A percentile compares a stretch with the other conserved stretches of the same genome.
phyloP scores from a whole-genome alignment of 2,329 filamentous ascomycete species.

The Camillea tinctor region DNA sequence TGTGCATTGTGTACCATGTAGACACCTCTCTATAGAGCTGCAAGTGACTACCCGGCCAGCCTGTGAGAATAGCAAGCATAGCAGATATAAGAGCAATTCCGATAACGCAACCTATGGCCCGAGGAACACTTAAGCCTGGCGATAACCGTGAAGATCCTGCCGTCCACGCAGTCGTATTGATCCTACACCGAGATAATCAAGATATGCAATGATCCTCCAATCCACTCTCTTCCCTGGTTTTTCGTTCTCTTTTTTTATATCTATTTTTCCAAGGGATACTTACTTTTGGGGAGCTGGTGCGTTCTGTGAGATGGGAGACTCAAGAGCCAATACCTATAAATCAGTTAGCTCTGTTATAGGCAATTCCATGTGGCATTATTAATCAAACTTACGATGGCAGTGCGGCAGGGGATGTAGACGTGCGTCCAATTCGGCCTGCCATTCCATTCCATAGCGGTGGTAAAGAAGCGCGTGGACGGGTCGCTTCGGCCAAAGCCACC shows the following conservation, averaged over 20 bases:
- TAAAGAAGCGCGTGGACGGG: constrained; percentile 84
- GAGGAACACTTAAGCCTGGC: background rate
- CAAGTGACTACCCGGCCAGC: background rate
- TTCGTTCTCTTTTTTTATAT: no score
- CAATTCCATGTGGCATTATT: background rate
- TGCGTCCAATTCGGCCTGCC: constrained; percentile 86
- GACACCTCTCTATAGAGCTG: background rate
- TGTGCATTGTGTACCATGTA: background rate
- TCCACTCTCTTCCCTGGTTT: background rate
- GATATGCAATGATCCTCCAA: background rate
- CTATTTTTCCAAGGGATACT: background rate
- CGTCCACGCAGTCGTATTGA: background rate
- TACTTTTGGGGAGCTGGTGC: background rate
- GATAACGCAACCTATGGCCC: background rate
- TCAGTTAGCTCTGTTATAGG: constrained; percentile 4
- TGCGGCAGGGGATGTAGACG: constrained; percentile 82
- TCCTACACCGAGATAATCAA: background rate
- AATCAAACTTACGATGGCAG: constrained; percentile 67
- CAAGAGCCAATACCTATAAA: constrained; percentile 52
- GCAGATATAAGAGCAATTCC: background rate
- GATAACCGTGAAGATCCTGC: background rate
- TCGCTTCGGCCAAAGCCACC: constrained; percentile 80
- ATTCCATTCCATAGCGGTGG: constrained; percentile 89
- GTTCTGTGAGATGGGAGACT: constrained; percentile 37
- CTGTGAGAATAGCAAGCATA: background rate